Evolutionary conservation across 106 monocot species (phyloP), one percentile per base, ranked within the genome.

Genomic region (Allium sativum): DNA sequence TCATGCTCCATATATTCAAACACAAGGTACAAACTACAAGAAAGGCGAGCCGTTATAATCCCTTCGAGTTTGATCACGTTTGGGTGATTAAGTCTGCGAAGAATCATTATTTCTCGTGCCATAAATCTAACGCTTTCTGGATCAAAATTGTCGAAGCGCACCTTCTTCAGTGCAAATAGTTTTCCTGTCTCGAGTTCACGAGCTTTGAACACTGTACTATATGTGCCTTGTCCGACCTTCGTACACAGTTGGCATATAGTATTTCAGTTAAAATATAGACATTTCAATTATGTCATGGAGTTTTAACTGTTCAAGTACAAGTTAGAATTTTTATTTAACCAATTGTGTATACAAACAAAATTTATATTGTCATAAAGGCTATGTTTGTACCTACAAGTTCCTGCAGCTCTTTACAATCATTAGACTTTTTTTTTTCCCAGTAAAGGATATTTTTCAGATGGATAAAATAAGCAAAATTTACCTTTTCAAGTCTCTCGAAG

Each of bases 1-100:
- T 93, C 93, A 81, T 93, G 93, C 64, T 93, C 89, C 85, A 89
- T 82, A 47, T 93, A 93, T 61, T 93, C 89, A 53, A 93, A 93
- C 12, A 93, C 93, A 44, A 93, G 85, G 70, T 93, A 89, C 41
- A 93, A 69, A 70, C 78, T 82, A 44, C 67, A 57, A 18, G 93
- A 93, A 51, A 72, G 62, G 7, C 73, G 67, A 66, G 89, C 89
- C 66, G 93, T 74, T 53, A 94, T 79, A 59, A 94, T 70, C 14
- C 89, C 89, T 60, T 86, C 78, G 22, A 94, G 48, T 67, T 83
- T 86, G 43, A 86, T 31, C 48, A 89, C 56, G 64, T 94, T 94
- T 19, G 81, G 93, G 78, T 94, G 93, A 69, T 84, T 73, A 21
- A 94, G 89, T 67, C 78, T 80, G 65, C 93, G 80, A 17, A 94